Conservation (phyloP, 2,329 filamentous ascomycete genomes). For the Ophiobolus disseminans region DNA sequence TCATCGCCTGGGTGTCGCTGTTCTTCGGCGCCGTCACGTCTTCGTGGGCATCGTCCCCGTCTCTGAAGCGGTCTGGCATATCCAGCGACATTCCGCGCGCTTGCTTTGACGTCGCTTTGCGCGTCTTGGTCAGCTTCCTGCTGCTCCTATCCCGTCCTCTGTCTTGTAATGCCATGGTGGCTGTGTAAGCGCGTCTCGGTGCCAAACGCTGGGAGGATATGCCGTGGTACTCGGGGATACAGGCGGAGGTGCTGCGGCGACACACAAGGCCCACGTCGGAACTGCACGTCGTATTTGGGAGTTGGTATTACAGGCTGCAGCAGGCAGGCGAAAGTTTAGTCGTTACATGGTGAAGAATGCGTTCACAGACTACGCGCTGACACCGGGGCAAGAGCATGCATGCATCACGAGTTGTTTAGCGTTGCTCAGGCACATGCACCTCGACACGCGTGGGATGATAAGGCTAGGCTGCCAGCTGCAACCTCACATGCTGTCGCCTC, state of each 20-base stretch:
- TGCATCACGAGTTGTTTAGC: conserved; percentile 26
- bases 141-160: conserved; percentile 31
- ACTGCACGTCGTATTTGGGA: background rate
- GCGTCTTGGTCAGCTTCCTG: conserved; percentile 46
- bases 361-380: conserved; percentile 39
- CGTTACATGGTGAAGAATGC: conserved; percentile 44
- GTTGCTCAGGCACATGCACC: conserved; percentile 13
- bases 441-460: conserved; percentile 17
- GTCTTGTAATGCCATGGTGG: conserved; percentile 46
- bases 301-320: conserved; percentile 26
- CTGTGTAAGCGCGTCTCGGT: background rate
- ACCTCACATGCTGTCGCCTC: background rate
- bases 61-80: conserved; percentile 64
- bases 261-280: conserved; percentile 18
- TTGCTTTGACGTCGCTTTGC: conserved; percentile 37
- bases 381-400: conserved; percentile 20
- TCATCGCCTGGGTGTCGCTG: conserved; percentile 71
- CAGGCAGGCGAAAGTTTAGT: conserved; percentile 33
- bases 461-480: conserved; percentile 15
- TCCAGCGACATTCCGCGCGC: conserved; percentile 53
- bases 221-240: conserved; percentile 8
- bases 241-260: conserved; percentile 19
- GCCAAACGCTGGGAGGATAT: background rate
- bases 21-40: conserved; percentile 65
- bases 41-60: conserved; percentile 66